Base-by-base conservation (phyloP, 352 stramenopile species). In the Elongisporangium senticosum region DNA sequence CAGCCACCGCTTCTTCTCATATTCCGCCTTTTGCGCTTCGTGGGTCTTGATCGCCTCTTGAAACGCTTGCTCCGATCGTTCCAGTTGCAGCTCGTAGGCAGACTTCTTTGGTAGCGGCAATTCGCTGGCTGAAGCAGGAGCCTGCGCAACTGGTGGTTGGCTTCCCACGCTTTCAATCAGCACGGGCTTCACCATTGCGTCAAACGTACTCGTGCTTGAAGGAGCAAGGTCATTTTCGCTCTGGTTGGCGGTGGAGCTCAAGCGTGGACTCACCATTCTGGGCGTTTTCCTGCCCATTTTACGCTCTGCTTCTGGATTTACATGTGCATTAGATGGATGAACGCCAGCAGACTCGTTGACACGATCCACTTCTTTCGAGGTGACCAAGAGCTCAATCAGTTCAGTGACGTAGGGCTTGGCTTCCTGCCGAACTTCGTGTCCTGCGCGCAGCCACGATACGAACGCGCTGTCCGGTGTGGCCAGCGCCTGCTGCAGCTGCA, bases 381-480 rank as follows among this genome's bases (percentile, higher is more conserved):
- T 82, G 6, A 93, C 78, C 11, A 97, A 66, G 19, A 87, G 64
- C 23, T 95, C 86, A n/a, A 97, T 57, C 26, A 97, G 59, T 22
- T 96, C 81, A 1, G 72, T 71, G 5, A 97, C 57, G 51, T 93
- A 89, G 19, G 64, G 56, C 61, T 97, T 97, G 19, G 76, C 78
- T 67, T 97, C 90, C 49, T 97, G 88, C 0, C 89, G 84, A 4
- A 96, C 62, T 57, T 96, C 87, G 58, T 97, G 90, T 0, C 90
- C 90, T 19, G 86, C 80, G 15, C 83, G 83, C 3, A 97, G 64
- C 90, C 90, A 97, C 23, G 88, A 84, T 1, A 96, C 88, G 62
- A 97, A 97, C 0, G 87, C 90, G 14, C 83, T 80, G 4, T 77
- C 74, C 7, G 61, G 70, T 0, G 68, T 82, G 1, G 53, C 43